Evolutionary conservation across 2,329 filamentous ascomycete species (phyloP).

Genomic region (Rachicladosporium sp.): DNA sequence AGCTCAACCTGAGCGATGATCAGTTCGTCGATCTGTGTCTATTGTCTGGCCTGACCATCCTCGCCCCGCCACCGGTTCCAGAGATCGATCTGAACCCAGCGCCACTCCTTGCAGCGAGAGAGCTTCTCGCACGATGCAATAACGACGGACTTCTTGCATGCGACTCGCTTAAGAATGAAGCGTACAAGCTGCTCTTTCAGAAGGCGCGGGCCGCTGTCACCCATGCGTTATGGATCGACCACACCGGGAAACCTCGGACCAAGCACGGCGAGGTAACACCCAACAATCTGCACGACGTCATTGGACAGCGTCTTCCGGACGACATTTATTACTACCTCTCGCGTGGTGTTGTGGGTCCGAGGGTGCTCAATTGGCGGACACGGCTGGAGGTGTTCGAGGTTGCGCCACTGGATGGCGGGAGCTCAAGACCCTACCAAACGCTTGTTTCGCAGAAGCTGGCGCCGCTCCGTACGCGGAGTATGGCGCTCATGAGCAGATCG

Average conservation of each 20-base stretch:
- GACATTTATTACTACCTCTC: constrained; percentile 88
- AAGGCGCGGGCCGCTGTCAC: constrained; percentile 75
- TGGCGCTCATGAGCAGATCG: constrained; percentile 65
- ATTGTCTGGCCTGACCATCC: constrained; percentile 66
- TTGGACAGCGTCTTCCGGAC: constrained; percentile 78
- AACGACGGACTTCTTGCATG: constrained; percentile 59
- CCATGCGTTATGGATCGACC: constrained; percentile 65
- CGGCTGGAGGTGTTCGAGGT: constrained; percentile 65
- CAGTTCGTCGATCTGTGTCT: constrained; percentile 76
- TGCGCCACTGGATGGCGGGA: constrained; percentile 75
- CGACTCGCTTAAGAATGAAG: constrained; percentile 62
- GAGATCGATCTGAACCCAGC: constrained; percentile 40
- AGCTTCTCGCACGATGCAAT: constrained; percentile 55
- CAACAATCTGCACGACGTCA: constrained; percentile 74
- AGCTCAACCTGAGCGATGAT: constrained; percentile 51
- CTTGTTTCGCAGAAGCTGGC: constrained; percentile 65
- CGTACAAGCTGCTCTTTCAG: constrained; percentile 77
- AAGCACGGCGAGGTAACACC: constrained; percentile 68
- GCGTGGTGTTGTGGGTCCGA: constrained; percentile 64
- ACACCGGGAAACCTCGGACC: constrained; percentile 23
- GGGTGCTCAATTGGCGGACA: constrained; percentile 70
- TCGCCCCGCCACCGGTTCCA: constrained; percentile 46
- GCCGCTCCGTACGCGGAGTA: constrained; percentile 60
- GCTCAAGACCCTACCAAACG: constrained; percentile 66
- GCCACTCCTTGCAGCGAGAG: constrained; percentile 64